Conservation (phyloP, 345 rosid species). For the Theobroma cacao region DNA sequence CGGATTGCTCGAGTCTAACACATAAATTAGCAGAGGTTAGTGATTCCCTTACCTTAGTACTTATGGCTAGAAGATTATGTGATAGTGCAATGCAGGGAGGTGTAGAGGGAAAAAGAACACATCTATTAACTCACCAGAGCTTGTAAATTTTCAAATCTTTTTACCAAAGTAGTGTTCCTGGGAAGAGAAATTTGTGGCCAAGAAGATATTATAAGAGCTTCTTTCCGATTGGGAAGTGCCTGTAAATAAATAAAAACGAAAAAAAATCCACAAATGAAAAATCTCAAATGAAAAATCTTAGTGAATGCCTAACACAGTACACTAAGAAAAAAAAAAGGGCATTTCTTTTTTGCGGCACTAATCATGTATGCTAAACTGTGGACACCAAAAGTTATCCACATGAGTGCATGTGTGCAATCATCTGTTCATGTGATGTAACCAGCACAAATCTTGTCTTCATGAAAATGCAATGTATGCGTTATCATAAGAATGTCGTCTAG, state of each 20-base stretch:
- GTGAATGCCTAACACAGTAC: slow-evolving; percentile 2
- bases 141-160: slow-evolving; percentile 84
- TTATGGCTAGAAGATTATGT: background rate
- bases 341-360: background rate
- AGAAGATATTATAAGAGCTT: slow-evolving; percentile 85
- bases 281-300: background rate
- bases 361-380: background rate
- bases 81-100: background rate
- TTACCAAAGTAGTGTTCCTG: slow-evolving; percentile 46
- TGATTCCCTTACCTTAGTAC: background rate
- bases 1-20: slow-evolving; percentile 85
- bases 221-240: slow-evolving; percentile 75
- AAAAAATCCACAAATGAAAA: background rate
- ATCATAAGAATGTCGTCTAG: background rate
- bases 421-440: background rate
- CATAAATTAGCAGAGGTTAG: slow-evolving; percentile 14
- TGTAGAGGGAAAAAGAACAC: slow-evolving; percentile 1
- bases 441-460: background rate
- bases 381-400: background rate
- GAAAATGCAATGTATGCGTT: background rate
- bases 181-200: slow-evolving; percentile 92
- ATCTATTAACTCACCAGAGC: slow-evolving; percentile 61
- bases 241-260: slow-evolving; percentile 26
- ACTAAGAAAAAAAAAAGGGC: background rate
- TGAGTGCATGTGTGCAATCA: background rate